Evolutionary conservation across 2,329 filamentous ascomycete species (phyloP).

Genomic region (Pseudogymnoascus sp.): DNA sequence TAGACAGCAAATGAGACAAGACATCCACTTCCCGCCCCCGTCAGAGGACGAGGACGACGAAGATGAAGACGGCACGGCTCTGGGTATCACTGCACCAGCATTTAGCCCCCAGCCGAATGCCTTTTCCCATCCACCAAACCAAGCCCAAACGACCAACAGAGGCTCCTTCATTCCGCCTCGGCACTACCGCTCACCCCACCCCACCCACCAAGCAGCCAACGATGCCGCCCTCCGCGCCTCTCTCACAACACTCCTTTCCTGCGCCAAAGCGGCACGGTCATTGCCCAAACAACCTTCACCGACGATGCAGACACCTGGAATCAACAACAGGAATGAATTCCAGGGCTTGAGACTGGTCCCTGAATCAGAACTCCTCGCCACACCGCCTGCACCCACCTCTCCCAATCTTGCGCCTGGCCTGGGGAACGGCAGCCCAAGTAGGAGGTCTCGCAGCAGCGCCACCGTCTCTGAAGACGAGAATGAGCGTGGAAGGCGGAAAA

Average conservation of each 20-base stretch:
- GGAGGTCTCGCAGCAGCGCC: not conserved
- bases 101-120: slow-evolving; percentile 89
- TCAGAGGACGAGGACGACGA: slow-evolving; percentile 41
- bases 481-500: slow-evolving; percentile 2
- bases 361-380: slow-evolving; percentile 48
- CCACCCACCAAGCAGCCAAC: slow-evolving; percentile 69
- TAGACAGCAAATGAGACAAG: slow-evolving; percentile 20
- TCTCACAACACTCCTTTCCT: slow-evolving; percentile 91
- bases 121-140: slow-evolving; percentile 71
- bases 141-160: slow-evolving; percentile 28
- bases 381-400: slow-evolving; percentile 23
- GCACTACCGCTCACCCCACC: slow-evolving; percentile 28
- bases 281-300: slow-evolving; percentile 51
- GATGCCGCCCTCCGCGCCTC: slow-evolving; percentile 88
- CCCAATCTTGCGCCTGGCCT: slow-evolving; percentile 16
- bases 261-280: slow-evolving; percentile 79
- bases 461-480: not conserved
- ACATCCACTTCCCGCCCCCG: slow-evolving; percentile 23
- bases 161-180: slow-evolving; percentile 29
- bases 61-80: slow-evolving; percentile 73
- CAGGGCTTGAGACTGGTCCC: slow-evolving; percentile 51
- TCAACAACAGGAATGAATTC: slow-evolving; percentile 34
- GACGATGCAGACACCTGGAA: slow-evolving; percentile 5
- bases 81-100: slow-evolving; percentile 45
- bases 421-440: slow-evolving; percentile 36